A percentile compares a stretch with the other conserved stretches of the same genome.
These are phyloP conservation scores for Sporisorium graminicola DNA, from an alignment of 1,284 basidiomycete genomes.

Conservation along the genomic window DNA sequence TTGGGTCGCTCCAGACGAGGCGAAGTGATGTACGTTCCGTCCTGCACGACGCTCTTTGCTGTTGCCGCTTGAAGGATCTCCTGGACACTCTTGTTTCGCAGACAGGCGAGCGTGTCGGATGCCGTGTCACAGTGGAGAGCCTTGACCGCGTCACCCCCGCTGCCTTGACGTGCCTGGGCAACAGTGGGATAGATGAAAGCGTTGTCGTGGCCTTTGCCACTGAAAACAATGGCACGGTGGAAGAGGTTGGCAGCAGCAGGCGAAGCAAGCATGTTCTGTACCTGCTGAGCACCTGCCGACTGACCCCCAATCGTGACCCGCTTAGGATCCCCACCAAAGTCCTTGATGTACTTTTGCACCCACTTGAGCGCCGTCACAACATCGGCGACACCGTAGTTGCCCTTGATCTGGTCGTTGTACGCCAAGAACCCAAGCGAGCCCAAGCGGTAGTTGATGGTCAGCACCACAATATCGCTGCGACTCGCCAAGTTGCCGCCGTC, in stretches of 20 bases:
- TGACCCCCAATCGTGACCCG: conserved; percentile 88
- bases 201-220: conserved; percentile 32
- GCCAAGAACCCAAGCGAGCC: conserved; percentile 51
- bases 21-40: conserved; percentile 41
- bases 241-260: conserved; percentile 40
- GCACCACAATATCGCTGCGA: conserved; percentile 73
- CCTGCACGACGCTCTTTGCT: conserved; percentile 25
- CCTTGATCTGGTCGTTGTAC: conserved; percentile 46
- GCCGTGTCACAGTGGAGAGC: conserved; percentile 36
- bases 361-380: conserved; percentile 71
- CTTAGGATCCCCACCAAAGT: conserved; percentile 77
- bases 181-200: conserved; percentile 28
- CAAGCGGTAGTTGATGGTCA: conserved; percentile 75
- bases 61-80: conserved; percentile 27
- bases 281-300: conserved; percentile 78
- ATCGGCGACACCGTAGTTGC: conserved; percentile 64
- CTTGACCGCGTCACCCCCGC: conserved; percentile 26
- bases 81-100: conserved; percentile 31
- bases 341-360: conserved; percentile 73
- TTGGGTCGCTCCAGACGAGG: conserved; percentile 32
- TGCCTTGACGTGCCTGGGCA: conserved; percentile 17
- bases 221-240: conserved; percentile 40
- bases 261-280: conserved; percentile 41
- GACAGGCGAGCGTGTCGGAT: conserved; percentile 42
- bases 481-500: conserved; percentile 72